Percentiles rank a stretch among this genome's conserved stretches.
These are phyloP conservation scores for Auriculariales sp. DNA, from an alignment of 768 basidiomycete species.

Conservation along the genomic window DNA sequence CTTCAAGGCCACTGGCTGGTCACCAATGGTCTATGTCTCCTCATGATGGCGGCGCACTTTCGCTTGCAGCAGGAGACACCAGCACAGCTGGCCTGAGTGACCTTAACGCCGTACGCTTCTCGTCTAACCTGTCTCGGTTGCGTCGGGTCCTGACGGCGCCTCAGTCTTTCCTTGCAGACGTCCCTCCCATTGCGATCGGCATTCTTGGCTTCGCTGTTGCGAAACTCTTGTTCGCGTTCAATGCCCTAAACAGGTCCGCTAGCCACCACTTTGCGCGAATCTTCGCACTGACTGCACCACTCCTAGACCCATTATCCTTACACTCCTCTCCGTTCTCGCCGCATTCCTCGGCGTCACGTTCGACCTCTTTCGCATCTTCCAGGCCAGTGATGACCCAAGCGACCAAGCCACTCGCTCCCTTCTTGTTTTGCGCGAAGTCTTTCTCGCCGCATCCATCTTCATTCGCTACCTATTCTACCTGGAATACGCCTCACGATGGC, in stretches of 20 bases:
- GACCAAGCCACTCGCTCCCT: not conserved
- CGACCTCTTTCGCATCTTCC: not conserved
- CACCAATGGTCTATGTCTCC: not conserved
- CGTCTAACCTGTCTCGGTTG: not conserved
- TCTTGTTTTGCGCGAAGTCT: not conserved
- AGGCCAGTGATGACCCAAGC: not conserved
- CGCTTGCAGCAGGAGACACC: not conserved
- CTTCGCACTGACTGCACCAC: not conserved
- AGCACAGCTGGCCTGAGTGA: not conserved
- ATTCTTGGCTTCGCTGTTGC: constrained; percentile 3
- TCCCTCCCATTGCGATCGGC: constrained; percentile 11
- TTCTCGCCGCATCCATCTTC: not conserved
- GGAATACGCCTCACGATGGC: not conserved
- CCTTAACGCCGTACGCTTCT: not conserved
- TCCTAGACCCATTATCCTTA: not conserved
- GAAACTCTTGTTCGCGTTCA: not conserved
- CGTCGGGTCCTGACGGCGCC: not conserved
- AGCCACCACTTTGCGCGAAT: not conserved
- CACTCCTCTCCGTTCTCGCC: not conserved
- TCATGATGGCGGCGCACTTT: not conserved
- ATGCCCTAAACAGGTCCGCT: not conserved
- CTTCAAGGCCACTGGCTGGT: not conserved
- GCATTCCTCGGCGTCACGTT: not conserved
- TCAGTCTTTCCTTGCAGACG: constrained; percentile 10
- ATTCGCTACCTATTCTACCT: not conserved